Conservation (phyloP, 805 yeast species). For the Saccharomycopsis sp. region DNA sequence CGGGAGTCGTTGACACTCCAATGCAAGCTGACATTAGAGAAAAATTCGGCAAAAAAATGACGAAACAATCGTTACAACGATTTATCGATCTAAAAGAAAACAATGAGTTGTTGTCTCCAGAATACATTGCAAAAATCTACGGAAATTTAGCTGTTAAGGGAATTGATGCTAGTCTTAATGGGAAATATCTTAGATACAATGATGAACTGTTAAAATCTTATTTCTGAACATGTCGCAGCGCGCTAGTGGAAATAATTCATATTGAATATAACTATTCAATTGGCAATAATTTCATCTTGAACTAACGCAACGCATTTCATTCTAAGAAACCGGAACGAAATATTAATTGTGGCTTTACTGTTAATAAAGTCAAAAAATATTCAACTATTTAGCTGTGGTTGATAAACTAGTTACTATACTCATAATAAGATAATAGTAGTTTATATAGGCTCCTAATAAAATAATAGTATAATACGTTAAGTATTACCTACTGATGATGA, state of each 20-base stretch:
- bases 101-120: conserved; percentile 56
- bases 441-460: conserved; percentile 20
- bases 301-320: conserved; percentile 16
- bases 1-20: conserved; percentile 88
- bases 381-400: conserved; percentile 24
- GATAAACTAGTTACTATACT: conserved; percentile 14
- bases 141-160: conserved; percentile 61
- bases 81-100: conserved; percentile 58
- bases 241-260: conserved; percentile 10
- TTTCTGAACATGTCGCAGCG: conserved; percentile 17
- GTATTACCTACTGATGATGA: conserved; percentile 23
- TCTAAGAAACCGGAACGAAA: conserved; percentile 24
- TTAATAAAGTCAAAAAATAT: conserved; percentile 23
- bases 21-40: conserved; percentile 82
- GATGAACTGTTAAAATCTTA: not conserved
- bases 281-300: conserved; percentile 8
- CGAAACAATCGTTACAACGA: conserved; percentile 45
- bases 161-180: conserved; percentile 51
- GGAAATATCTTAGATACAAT: conserved; percentile 58
- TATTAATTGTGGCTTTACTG: conserved; percentile 23
- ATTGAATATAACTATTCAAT: not conserved
- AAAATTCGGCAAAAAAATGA: conserved; percentile 50
- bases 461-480: conserved; percentile 21
- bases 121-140: conserved; percentile 63
- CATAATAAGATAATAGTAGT: conserved; percentile 20